Evolutionary conservation across 2,329 filamentous ascomycete species (phyloP), one percentile per base, ranked within the genome.

Genomic region (Chaetomiaceae sp.): DNA sequence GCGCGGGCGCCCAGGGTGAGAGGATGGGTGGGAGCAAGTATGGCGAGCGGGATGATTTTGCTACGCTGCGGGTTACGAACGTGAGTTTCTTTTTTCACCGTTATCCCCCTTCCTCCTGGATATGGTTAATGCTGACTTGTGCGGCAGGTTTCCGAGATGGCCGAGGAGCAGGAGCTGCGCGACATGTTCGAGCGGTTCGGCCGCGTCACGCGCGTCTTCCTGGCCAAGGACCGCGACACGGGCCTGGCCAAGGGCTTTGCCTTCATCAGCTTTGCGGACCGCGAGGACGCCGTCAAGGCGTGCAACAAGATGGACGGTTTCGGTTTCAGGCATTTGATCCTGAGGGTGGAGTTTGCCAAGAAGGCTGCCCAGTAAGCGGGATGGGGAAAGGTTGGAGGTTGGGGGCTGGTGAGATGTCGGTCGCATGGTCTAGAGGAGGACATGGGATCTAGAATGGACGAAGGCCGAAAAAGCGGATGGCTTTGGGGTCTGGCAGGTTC

Each of bases 131-230:
- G 27, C 34, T 50, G 8, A 46, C 14, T 6, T 11, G 5, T 14
- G 4, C 11, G 54, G 65, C 65, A 92, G 89, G 89, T 96, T 60
- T 95, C 89, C 71, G 94, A 99, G 73, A 88, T 97, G 80, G 94
- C 94, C 61, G 94, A 99, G 74, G 94, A 99, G 74, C 78, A 83
- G 70, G 94, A 99, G 73, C 81, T 99, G 63, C 89, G 94, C 70
- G 91, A 96, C 71, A 91, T 99, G 84, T 99, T 99, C 79, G 91
- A 95, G 78, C 85, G 94, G 64, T 96, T 94, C 71, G 94, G 94
- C 68, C 89, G 91, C 64, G 94, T 99, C 69, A 97, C 92, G 53
- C 85, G 94, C 72, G 94, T 99, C 47, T 99, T 99, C 81, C 75
- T 99, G 67, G 94, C 94, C 66, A 97, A 96, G 81, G 94, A 99